Percentiles rank a stretch among this genome's conserved stretches.
Evolutionary conservation across 148 eudicot species (phyloP).

Genomic region (Rhododendron ovatum): DNA sequence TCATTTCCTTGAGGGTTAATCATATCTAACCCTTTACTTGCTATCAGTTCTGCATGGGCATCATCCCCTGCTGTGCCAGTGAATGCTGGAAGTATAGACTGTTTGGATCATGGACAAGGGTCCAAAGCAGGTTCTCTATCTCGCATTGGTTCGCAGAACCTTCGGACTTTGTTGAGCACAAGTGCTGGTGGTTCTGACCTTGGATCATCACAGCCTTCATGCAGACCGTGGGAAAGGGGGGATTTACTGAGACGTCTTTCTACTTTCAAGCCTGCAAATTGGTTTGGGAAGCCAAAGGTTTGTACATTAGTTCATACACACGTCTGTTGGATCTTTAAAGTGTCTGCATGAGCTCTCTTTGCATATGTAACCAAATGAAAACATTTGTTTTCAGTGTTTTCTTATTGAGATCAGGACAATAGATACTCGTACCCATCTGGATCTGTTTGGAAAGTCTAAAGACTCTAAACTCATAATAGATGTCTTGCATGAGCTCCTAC

Average conservation of each 20-base stretch:
- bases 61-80: constrained; percentile 76
- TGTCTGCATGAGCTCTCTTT: not conserved
- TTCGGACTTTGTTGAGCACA: constrained; percentile 63
- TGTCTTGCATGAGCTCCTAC: not conserved
- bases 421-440: not conserved
- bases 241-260: constrained; percentile 91
- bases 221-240: constrained; percentile 99
- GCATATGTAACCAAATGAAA: not conserved
- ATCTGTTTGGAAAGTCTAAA: not conserved
- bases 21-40: constrained; percentile 9
- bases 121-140: constrained; percentile 85
- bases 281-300: constrained; percentile 96
- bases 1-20: not conserved
- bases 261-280: constrained; percentile 77
- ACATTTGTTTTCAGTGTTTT: not conserved
- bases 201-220: constrained; percentile 84
- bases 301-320: constrained; percentile 4
- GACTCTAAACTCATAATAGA: not conserved
- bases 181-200: constrained; percentile 84
- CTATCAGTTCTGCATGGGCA: constrained; percentile 85
- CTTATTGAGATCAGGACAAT: not conserved
- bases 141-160: constrained; percentile 55
- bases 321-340: not conserved
- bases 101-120: constrained; percentile 80
- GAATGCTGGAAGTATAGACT: constrained; percentile 71